Evolutionary conservation across 352 stramenopile genomes (phyloP), one percentile per base, ranked within the genome.

Genomic region (Pythium phragmiticola): DNA sequence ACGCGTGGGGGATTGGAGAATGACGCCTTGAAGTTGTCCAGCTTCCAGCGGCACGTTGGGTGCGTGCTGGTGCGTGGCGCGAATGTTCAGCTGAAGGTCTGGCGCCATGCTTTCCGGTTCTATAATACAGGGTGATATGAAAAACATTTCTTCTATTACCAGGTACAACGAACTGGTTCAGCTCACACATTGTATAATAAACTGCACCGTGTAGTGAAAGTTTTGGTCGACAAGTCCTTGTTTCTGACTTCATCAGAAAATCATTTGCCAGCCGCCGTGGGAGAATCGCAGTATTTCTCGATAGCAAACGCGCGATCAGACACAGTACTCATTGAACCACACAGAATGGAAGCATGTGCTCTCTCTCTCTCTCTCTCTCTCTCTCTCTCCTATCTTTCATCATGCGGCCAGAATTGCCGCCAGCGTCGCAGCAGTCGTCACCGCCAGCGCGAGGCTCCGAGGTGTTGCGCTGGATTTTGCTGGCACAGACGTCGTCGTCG

Each of bases 41-140:
- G 42, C 39, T 14, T 45, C 16, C 11, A 45, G n/a, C n/a, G n/a
- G n/a, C n/a, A n/a, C n/a, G n/a, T n/a, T 7, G 36, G 36, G 36
- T 41, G 36, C 12, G 6, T 14, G 11, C 39, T 45, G 39, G 39
- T n/a, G 39, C 39, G 28, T 51, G 47, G 37, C 48, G 21, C 34
- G 57, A 64, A 64, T 26, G 57, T 64, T 64, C 57, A 57, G 55
- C 26, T 23, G 3, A n/a, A 39, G 23, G 12, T 19, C 55, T 61
- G 41, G 55, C 41, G 37, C 26, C 28, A 61, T 53, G 23, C 42
- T 42, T 34, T 43, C 16, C 4, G 4, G 0, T 34, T 16, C 9
- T 26, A 4, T 42, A 13, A 61, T 17, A 53, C 2, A 43, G 17
- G 50, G 28, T 57, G 46, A 36, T 19, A 19, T 36, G n/a, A n/a